phyloP scores from a whole-genome alignment of 495 filamentous ascomycete genomes.

The Apodospora peruviana region DNA sequence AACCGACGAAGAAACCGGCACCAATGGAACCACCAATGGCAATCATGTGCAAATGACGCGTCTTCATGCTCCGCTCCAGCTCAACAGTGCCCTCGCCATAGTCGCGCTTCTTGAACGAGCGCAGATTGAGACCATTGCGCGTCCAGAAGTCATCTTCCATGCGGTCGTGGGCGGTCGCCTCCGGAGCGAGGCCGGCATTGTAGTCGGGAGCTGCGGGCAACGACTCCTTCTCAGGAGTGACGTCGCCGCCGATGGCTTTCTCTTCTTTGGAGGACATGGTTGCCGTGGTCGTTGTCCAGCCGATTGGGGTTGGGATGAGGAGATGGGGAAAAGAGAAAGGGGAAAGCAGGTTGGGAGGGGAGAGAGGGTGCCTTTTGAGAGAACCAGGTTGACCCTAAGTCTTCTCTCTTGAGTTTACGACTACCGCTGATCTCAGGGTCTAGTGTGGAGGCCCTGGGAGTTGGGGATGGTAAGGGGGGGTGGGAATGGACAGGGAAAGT shows the following conservation, averaged over 20 bases:
- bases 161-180: conserved; percentile 6
- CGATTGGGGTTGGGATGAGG: neutral
- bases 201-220: conserved; percentile 8
- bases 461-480: too few relatives aligned
- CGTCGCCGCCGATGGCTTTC: conserved; percentile 13
- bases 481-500: too few relatives aligned
- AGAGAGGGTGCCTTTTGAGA: too few relatives aligned
- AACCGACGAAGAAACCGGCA: conserved; percentile 56
- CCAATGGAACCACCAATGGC: conserved; percentile 70
- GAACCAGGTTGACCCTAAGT: too few relatives aligned
- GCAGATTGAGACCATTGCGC: conserved; percentile 45
- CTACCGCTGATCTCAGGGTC: too few relatives aligned
- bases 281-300: conserved; percentile 1
- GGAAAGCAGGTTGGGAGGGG: too few relatives aligned
- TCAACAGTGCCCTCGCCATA: conserved; percentile 28
- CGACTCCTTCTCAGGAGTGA: conserved; percentile 15
- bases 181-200: conserved; percentile 6
- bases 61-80: conserved; percentile 57
- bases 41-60: conserved; percentile 70
- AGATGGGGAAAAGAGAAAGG: neutral
- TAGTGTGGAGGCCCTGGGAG: too few relatives aligned
- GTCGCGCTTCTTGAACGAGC: conserved; percentile 44
- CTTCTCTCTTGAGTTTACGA: too few relatives aligned
- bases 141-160: conserved; percentile 37
- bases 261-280: conserved; percentile 19